Evolutionary conservation across 2,329 filamentous ascomycete genomes (phyloP).

Genomic region (Penicillium sp.): DNA sequence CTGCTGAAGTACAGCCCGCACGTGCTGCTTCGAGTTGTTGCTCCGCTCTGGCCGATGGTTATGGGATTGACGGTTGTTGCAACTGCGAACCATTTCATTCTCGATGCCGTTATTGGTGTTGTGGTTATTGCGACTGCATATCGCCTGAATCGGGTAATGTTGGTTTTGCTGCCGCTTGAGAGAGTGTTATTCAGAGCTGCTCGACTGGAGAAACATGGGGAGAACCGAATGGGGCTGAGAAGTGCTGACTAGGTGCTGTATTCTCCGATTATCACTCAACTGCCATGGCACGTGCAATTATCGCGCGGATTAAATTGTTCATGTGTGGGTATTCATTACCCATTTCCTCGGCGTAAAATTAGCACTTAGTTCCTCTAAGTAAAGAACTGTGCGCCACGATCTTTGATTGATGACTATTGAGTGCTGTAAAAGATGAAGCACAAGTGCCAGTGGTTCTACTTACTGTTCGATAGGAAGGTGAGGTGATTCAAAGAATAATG

Average conservation of each 20-base stretch:
- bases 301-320: too few relatives aligned
- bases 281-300: neutral
- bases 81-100: conserved; percentile 64
- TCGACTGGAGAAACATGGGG: conserved; percentile 23
- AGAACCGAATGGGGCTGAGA: neutral
- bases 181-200: conserved; percentile 16
- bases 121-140: conserved; percentile 23
- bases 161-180: conserved; percentile 24
- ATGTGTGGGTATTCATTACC: too few relatives aligned
- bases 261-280: neutral
- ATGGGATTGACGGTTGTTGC: conserved; percentile 58
- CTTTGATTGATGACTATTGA: too few relatives aligned
- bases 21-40: conserved; percentile 32
- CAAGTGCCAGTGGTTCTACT: too few relatives aligned
- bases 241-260: neutral
- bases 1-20: conserved; percentile 43
- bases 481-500: too few relatives aligned
- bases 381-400: too few relatives aligned
- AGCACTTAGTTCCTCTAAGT: too few relatives aligned
- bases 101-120: conserved; percentile 63
- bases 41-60: conserved; percentile 42
- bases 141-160: conserved; percentile 20
- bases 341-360: too few relatives aligned
- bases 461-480: too few relatives aligned
- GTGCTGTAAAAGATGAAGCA: too few relatives aligned